Conservation (phyloP, 768 basidiomycete genomes). For the Leccinum truebloodii region DNA sequence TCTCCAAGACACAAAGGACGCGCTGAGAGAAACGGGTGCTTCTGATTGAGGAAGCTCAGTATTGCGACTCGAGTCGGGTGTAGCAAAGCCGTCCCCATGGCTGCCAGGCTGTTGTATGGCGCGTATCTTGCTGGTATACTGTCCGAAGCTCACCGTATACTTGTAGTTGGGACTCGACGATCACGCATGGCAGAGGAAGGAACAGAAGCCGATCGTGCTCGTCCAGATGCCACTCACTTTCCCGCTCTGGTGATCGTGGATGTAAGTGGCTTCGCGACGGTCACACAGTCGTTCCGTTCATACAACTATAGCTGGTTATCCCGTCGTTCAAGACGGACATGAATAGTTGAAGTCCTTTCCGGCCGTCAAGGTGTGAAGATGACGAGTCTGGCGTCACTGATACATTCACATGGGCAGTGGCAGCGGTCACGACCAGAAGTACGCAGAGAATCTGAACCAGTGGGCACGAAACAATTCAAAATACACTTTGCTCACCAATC, state of each 20-base stretch:
- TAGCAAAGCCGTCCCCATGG: constrained; percentile 95
- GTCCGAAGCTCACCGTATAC: neutral
- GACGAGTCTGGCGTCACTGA: no score
- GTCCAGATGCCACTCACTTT: constrained; percentile 29
- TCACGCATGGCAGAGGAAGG: constrained; percentile 27
- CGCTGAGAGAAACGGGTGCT: constrained; percentile 87
- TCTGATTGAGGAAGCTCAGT: constrained; percentile 92
- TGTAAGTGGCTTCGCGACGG: constrained; percentile 22
- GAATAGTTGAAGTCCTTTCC: no score
- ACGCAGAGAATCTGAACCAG: no score
- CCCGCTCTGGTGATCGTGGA: constrained; percentile 34
- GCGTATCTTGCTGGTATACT: constrained; percentile 16
- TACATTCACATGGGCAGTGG: no score
- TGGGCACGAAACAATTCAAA: no score
- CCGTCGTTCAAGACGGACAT: no score
- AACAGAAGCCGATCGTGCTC: constrained; percentile 30
- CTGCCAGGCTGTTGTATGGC: constrained; percentile 81
- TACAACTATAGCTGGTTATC: constrained; percentile 28
- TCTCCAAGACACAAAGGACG: constrained; percentile 39
- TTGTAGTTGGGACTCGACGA: constrained; percentile 25
- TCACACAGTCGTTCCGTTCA: constrained; percentile 27
- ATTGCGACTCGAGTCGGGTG: constrained; percentile 76
- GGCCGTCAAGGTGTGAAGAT: no score
- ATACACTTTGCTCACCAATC: constrained; percentile 32
- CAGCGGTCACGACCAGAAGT: no score